A percentile compares a stretch with the other conserved stretches of the same genome.
These are phyloP conservation scores for Neocucurbitaria cava DNA, from an alignment of 2,329 filamentous ascomycete genomes.

Conservation along the genomic window DNA sequence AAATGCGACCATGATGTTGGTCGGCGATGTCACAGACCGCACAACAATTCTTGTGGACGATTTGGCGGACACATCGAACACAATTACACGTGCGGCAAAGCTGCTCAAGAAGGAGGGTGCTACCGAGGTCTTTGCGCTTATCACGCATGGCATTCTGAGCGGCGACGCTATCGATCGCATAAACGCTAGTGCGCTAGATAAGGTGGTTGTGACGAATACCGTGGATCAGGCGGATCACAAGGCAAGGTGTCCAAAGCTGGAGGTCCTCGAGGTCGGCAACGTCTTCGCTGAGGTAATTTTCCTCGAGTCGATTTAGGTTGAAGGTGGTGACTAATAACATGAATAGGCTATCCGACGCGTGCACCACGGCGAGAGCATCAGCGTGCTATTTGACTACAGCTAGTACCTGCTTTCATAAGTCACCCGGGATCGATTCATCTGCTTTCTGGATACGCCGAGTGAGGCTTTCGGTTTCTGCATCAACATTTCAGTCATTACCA, in stretches of 20 bases:
- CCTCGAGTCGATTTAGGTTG: background rate
- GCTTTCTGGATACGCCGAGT: constrained; percentile 2
- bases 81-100: constrained; percentile 94
- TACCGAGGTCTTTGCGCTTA: constrained; percentile 85
- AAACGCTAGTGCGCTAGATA: constrained; percentile 91
- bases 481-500: background rate
- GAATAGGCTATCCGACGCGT: constrained; percentile 83
- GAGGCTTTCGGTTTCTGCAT: background rate
- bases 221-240: constrained; percentile 87
- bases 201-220: constrained; percentile 93
- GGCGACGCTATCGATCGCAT: constrained; percentile 94
- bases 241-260: constrained; percentile 81
- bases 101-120: constrained; percentile 93
- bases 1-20: constrained; percentile 88
- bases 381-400: constrained; percentile 88
- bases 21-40: constrained; percentile 81
- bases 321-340: constrained; percentile 22
- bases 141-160: constrained; percentile 94
- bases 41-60: constrained; percentile 94
- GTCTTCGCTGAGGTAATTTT: constrained; percentile 82
- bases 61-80: constrained; percentile 94
- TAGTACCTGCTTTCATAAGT: constrained; percentile 48
- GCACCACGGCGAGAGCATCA: constrained; percentile 97
- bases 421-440: constrained; percentile 2
- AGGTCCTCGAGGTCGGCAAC: constrained; percentile 85